Evolutionary conservation across 2,329 filamentous ascomycete genomes (phyloP).

Genomic region (Aspergillus sp.): DNA sequence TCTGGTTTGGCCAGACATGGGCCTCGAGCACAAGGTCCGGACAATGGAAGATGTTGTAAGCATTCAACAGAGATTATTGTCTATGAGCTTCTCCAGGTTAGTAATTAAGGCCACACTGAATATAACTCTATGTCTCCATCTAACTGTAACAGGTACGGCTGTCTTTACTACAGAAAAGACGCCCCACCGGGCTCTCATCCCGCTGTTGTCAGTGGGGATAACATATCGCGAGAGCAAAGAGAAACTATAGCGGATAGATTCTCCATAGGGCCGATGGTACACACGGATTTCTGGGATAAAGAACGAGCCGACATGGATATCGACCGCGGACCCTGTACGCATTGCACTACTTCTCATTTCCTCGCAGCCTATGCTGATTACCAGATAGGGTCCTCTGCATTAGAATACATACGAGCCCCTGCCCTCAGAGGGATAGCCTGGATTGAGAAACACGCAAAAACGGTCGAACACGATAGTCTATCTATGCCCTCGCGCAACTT

Average conservation of each 20-base stretch:
- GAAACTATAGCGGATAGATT: slow-evolving; percentile 31
- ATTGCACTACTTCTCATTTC: background rate
- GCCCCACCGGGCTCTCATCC: slow-evolving; percentile 31
- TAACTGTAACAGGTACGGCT: slow-evolving; percentile 34
- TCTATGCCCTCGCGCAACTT: slow-evolving; percentile 19
- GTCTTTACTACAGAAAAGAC: slow-evolving; percentile 37
- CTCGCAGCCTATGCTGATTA: background rate
- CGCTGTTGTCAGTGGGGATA: slow-evolving; percentile 24
- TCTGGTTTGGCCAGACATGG: slow-evolving; percentile 27
- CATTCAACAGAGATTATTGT: slow-evolving; percentile 40
- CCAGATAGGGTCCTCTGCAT: slow-evolving; percentile 28
- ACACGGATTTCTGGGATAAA: slow-evolving; percentile 35
- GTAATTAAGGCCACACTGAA: background rate
- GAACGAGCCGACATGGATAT: slow-evolving; percentile 34
- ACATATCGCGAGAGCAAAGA: slow-evolving; percentile 29
- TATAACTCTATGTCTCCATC: background rate
- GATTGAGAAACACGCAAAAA: slow-evolving; percentile 30
- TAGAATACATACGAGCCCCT: slow-evolving; percentile 34
- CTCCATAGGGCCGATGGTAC: slow-evolving; percentile 38
- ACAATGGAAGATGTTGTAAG: slow-evolving; percentile 32
- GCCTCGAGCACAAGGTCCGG: slow-evolving; percentile 15
- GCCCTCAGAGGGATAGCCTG: slow-evolving; percentile 36
- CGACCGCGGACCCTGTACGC: slow-evolving; percentile 43
- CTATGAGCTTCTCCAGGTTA: slow-evolving; percentile 35
- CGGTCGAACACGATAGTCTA: background rate